Conservation (phyloP, 2,329 filamentous ascomycete species). For the Achaetomium macrosporum region DNA sequence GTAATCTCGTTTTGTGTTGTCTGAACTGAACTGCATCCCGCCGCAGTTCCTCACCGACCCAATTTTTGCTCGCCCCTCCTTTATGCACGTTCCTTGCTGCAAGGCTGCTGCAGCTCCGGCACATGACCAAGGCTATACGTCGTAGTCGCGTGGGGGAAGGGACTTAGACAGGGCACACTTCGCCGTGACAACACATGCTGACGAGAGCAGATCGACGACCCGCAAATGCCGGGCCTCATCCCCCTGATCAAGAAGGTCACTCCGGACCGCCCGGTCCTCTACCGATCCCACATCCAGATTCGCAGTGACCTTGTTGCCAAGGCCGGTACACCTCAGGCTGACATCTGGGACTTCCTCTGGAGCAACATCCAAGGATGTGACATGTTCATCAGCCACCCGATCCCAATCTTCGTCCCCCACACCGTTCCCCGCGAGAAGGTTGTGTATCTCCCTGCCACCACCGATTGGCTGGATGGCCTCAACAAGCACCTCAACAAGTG, state of each 20-base stretch:
- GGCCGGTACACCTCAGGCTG: conserved; percentile 59
- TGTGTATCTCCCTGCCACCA: conserved; percentile 72
- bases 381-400: conserved; percentile 77
- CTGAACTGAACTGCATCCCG: conserved; percentile 2
- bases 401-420: conserved; percentile 66
- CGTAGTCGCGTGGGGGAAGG: conserved; percentile 7
- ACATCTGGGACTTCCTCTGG: conserved; percentile 74
- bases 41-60: conserved; percentile 4
- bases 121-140: conserved; percentile 9
- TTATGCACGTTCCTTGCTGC: conserved; percentile 3
- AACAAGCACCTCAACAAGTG: conserved; percentile 69
- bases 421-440: conserved; percentile 62
- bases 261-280: conserved; percentile 70
- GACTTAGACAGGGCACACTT: neutral
- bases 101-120: conserved; percentile 7
- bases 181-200: conserved; percentile 13
- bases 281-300: conserved; percentile 78
- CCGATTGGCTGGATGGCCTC: conserved; percentile 77
- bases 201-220: conserved; percentile 60
- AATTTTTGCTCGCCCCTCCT: neutral
- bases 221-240: conserved; percentile 77
- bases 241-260: conserved; percentile 66
- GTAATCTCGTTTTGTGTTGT: conserved; percentile 21
- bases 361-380: conserved; percentile 63
- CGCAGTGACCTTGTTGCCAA: conserved; percentile 64